Conservation (phyloP, 129 eudicot species). For the Rutidosis leptorrhynchoides region DNA sequence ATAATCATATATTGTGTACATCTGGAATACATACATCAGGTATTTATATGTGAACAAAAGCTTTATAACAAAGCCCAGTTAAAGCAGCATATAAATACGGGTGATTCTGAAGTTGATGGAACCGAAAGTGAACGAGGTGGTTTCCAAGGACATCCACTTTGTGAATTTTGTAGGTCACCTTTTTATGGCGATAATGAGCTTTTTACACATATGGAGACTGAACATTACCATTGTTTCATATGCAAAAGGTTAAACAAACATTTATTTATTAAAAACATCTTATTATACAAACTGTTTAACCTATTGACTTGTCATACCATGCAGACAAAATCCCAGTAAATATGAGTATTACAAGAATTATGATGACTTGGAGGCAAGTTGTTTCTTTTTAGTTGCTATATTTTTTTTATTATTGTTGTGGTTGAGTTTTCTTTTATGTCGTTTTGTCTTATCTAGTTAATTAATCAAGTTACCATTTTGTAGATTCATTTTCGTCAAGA, state of each 20-base stretch:
- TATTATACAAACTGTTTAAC: conserved; percentile 5
- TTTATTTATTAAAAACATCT: neutral
- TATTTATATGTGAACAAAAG: conserved; percentile 94
- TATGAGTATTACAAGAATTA: conserved; percentile 84
- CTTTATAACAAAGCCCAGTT: conserved; percentile 75
- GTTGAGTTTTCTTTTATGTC: neutral
- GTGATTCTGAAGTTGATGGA: conserved; percentile 97
- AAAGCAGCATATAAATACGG: conserved; percentile 74
- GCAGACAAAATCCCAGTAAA: conserved; percentile 93
- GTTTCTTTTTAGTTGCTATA: conserved; percentile 3
- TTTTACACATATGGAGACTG: conserved; percentile 83
- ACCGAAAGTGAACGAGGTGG: conserved; percentile 99
- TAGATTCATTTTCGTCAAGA: conserved; percentile 87
- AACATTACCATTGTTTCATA: conserved; percentile 81
- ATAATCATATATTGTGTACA: conserved; percentile 16
- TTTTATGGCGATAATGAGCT: conserved; percentile 95
- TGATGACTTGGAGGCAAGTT: conserved; percentile 89
- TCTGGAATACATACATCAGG: conserved; percentile 46
- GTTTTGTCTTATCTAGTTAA: neutral
- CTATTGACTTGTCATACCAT: conserved; percentile 11
- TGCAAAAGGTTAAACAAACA: conserved; percentile 62
- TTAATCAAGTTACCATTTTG: conserved; percentile 9
- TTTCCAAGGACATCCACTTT: conserved; percentile 81
- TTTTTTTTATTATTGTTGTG: neutral
- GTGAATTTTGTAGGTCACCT: conserved; percentile 86